These are phyloP conservation scores for Leccinum variicolor DNA, from an alignment of 768 basidiomycete species.

Conservation along the genomic window DNA sequence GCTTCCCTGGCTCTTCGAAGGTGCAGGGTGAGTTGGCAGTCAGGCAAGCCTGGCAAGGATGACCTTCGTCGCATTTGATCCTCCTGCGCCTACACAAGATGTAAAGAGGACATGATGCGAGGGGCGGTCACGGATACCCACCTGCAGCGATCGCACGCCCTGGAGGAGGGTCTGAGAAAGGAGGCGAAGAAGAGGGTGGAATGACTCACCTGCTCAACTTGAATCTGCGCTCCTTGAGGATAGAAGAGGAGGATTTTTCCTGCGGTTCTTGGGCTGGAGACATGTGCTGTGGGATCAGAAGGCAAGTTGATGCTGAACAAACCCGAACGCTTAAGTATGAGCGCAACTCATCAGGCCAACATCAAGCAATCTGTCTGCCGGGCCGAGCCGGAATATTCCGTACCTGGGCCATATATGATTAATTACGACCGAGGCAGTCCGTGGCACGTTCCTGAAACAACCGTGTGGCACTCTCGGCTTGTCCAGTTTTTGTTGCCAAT, in stretches of 20 bases:
- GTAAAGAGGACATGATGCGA: neutral
- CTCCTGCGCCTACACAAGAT: constrained; percentile 56
- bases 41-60: constrained; percentile 86
- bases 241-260: constrained; percentile 45
- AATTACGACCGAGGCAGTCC: constrained; percentile 2
- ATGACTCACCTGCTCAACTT: constrained; percentile 74
- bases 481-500: constrained; percentile 10
- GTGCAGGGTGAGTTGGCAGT: constrained; percentile 80
- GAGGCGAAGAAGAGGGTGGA: neutral
- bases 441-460: constrained; percentile 28
- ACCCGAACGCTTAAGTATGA: constrained; percentile 28
- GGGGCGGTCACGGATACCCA: constrained; percentile 38
- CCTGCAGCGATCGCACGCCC: constrained; percentile 91
- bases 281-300: constrained; percentile 19
- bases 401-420: constrained; percentile 17
- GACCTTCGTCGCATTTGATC: constrained; percentile 87
- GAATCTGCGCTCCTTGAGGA: constrained; percentile 79
- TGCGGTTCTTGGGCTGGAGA: constrained; percentile 34
- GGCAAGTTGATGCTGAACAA: constrained; percentile 1
- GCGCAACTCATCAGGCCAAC: constrained; percentile 10
- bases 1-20: constrained; percentile 84
- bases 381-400: constrained; percentile 30
- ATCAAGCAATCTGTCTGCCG: constrained; percentile 12
- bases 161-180: constrained; percentile 29
- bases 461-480: constrained; percentile 12